These are phyloP conservation scores for Corymbia calophylla DNA, from an alignment of 441 rosid species.

Conservation along the genomic window DNA sequence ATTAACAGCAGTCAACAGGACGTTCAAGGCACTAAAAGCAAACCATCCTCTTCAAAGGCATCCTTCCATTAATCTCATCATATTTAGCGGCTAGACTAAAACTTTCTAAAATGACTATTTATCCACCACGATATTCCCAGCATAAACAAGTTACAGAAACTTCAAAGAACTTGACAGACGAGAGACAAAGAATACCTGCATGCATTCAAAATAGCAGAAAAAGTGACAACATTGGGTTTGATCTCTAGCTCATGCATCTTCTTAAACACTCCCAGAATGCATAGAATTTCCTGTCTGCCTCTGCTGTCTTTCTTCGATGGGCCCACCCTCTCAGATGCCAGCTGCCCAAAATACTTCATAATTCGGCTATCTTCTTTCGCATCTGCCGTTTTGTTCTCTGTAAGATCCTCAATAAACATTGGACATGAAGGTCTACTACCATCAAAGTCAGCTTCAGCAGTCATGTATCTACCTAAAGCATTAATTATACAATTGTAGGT, in stretches of 20 bases:
- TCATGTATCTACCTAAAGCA: conserved; percentile 64
- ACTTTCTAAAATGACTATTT: not conserved
- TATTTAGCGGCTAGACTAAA: not conserved
- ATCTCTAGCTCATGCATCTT: conserved; percentile 83
- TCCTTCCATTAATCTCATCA: not conserved
- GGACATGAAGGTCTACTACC: conserved; percentile 20
- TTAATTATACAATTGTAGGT: conserved; percentile 62
- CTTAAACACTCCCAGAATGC: conserved; percentile 67
- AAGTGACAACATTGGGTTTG: conserved; percentile 91
- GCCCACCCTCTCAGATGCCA: conserved; percentile 46
- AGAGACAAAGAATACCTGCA: conserved; percentile 51
- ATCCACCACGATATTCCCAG: not conserved
- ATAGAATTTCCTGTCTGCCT: conserved; percentile 57
- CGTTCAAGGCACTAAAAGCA: not conserved
- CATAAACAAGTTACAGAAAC: not conserved
- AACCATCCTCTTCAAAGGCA: not conserved
- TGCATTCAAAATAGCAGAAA: conserved; percentile 88
- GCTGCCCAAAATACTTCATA: conserved; percentile 56
- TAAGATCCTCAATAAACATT: not conserved
- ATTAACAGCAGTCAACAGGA: not conserved
- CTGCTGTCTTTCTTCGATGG: conserved; percentile 33
- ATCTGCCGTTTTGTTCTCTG: conserved; percentile 5
- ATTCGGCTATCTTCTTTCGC: conserved; percentile 33
- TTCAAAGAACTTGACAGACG: not conserved
- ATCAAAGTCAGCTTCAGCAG: conserved; percentile 21